Conservation (phyloP, 2,329 filamentous ascomycete genomes). For the Cryphonectria japonica region DNA sequence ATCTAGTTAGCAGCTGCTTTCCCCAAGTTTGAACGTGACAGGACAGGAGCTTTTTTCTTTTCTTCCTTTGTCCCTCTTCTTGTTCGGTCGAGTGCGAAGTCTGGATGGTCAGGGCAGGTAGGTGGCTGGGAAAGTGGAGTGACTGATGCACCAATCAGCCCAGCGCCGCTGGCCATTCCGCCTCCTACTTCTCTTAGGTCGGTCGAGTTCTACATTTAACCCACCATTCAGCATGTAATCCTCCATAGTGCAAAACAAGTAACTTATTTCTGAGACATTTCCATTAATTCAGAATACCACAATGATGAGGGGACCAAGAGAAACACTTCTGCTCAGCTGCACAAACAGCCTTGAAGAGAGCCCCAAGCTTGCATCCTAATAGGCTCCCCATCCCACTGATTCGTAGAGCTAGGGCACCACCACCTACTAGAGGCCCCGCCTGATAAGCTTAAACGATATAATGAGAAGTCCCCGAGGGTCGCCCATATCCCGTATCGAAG, state of each 20-base stretch:
- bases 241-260: neutral
- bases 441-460: slow-evolving; percentile 7
- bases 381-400: neutral
- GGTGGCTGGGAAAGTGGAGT: slow-evolving; percentile 5
- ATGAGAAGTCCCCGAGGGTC: neutral
- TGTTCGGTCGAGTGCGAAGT: neutral
- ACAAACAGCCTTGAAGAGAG: neutral
- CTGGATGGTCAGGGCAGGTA: neutral
- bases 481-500: neutral
- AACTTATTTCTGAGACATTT: neutral
- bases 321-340: too few relatives aligned
- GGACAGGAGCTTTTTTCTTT: neutral
- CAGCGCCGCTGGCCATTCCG: too few relatives aligned
- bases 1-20: neutral
- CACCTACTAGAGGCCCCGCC: neutral
- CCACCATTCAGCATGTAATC: neutral
- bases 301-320: too few relatives aligned
- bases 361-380: neutral
- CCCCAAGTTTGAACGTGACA: neutral
- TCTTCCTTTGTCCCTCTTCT: neutral
- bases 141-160: neutral
- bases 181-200: neutral
- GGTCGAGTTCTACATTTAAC: neutral
- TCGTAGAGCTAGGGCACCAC: neutral
- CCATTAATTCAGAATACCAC: neutral